Conservation (phyloP, 345 rosid genomes). For the Dovyalis caffra region DNA sequence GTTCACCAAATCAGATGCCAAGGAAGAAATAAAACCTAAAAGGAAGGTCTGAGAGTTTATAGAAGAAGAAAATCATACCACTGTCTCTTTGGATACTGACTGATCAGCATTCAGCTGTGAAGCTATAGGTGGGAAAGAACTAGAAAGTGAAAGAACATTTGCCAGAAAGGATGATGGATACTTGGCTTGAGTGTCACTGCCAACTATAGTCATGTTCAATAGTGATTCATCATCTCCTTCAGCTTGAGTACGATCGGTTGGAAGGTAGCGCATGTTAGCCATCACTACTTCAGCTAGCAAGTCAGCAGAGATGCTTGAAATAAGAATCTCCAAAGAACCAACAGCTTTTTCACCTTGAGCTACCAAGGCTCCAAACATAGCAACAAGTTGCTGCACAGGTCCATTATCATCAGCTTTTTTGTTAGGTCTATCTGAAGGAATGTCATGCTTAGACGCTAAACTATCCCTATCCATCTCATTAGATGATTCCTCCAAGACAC, state of each 20-base stretch:
- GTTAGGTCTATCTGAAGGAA: slow-evolving; percentile 29
- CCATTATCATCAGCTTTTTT: slow-evolving; percentile 56
- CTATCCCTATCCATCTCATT: slow-evolving; percentile 46
- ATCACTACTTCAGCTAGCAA: slow-evolving; percentile 95
- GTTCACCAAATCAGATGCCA: neutral
- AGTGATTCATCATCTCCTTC: slow-evolving; percentile 61
- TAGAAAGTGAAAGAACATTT: slow-evolving; percentile 72
- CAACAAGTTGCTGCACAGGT: slow-evolving; percentile 90
- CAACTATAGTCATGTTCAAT: slow-evolving; percentile 60
- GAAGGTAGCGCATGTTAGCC: slow-evolving; percentile 87
- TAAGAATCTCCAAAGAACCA: slow-evolving; percentile 81
- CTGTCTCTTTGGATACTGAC: slow-evolving; percentile 36
- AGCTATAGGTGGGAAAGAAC: slow-evolving; percentile 73
- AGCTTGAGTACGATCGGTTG: slow-evolving; percentile 38
- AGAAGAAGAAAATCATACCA: slow-evolving; percentile 25
- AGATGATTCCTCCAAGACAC: slow-evolving; percentile 58
- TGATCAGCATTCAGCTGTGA: slow-evolving; percentile 40
- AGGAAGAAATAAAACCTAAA: neutral
- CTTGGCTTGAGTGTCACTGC: slow-evolving; percentile 60
- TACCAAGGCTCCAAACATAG: slow-evolving; percentile 90
- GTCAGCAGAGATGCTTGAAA: slow-evolving; percentile 89
- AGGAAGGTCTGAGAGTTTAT: neutral
- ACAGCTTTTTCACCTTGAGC: slow-evolving; percentile 95
- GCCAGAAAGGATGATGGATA: slow-evolving; percentile 73
- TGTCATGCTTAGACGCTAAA: too few species aligned